Percentiles rank a stretch among this genome's conserved stretches.
Evolutionary conservation across 192 early-diverging fungal species (phyloP).

Genomic region (Umbelopsis isabellina): DNA sequence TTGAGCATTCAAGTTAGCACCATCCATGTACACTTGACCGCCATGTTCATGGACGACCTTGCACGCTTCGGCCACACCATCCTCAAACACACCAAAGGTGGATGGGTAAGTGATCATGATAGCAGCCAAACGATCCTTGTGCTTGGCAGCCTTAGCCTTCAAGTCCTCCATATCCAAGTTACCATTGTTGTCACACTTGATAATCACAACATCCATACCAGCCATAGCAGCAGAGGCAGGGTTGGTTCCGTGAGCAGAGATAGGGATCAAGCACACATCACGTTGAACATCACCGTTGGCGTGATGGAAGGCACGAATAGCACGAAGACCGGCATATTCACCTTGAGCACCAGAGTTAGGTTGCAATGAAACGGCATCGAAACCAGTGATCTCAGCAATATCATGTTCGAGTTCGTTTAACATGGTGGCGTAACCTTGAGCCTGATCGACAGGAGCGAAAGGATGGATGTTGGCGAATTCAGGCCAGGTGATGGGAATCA

Average conservation of each 20-base stretch:
- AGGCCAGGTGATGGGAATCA: constrained; percentile 99
- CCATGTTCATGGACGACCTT: constrained; percentile 91
- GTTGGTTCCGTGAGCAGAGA: constrained; percentile 99
- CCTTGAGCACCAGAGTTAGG: constrained; percentile 99
- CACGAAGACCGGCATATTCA: constrained; percentile 96
- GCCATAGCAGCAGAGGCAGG: constrained; percentile 98
- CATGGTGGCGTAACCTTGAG: constrained; percentile 91
- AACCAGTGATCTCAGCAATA: constrained; percentile 90
- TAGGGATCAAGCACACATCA: constrained; percentile 94
- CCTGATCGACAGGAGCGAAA: constrained; percentile 93
- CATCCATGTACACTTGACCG: constrained; percentile 99
- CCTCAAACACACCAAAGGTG: constrained; percentile 98
- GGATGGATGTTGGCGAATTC: constrained; percentile 96
- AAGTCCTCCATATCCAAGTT: constrained; percentile 93
- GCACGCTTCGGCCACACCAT: constrained; percentile 83
- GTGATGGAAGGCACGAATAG: constrained; percentile 91
- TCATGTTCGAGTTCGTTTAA: constrained; percentile 88
- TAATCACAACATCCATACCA: constrained; percentile 90
- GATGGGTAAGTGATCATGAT: constrained; percentile 99
- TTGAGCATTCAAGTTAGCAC: constrained; percentile 90
- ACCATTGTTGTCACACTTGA: constrained; percentile 91
- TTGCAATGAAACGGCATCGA: constrained; percentile 91
- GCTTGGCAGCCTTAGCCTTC: constrained; percentile 83
- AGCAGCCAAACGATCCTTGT: constrained; percentile 86
- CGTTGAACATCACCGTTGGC: constrained; percentile 83